Percentiles rank a stretch among this genome's conserved stretches.
Evolutionary conservation across 768 basidiomycete species (phyloP).

Genomic region (Russula brevipes): DNA sequence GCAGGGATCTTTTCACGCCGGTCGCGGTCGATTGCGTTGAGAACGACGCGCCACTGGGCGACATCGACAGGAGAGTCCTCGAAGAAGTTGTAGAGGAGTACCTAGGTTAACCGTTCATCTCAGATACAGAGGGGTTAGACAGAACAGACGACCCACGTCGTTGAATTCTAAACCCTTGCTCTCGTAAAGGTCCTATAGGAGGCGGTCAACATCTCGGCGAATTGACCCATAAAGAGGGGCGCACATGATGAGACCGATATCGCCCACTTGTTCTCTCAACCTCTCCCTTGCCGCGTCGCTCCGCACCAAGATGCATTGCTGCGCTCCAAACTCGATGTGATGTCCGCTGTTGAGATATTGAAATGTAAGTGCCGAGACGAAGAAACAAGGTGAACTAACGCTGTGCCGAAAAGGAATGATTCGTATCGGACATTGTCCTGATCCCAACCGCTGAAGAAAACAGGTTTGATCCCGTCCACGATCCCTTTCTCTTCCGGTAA

Average conservation of each 20-base stretch:
- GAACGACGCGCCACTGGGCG: constrained; percentile 53
- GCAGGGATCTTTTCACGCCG: constrained; percentile 28
- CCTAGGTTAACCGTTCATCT: constrained; percentile 37
- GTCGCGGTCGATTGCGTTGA: constrained; percentile 36
- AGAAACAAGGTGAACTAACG: constrained; percentile 23
- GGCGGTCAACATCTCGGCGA: not conserved
- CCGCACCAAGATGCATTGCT: constrained; percentile 36
- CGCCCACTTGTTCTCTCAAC: constrained; percentile 29
- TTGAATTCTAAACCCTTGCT: constrained; percentile 65
- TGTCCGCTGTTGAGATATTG: constrained; percentile 11
- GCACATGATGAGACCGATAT: constrained; percentile 27
- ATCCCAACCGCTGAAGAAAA: constrained; percentile 32
- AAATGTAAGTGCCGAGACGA: not conserved
- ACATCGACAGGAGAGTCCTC: constrained; percentile 47
- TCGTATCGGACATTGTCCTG: constrained; percentile 31
- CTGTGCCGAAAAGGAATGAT: constrained; percentile 33
- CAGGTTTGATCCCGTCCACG: constrained; percentile 30
- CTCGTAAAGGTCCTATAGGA: constrained; percentile 46
- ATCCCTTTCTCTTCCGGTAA: constrained; percentile 32
- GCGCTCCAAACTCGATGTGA: constrained; percentile 30
- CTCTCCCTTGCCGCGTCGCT: constrained; percentile 30
- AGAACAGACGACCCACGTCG: constrained; percentile 37
- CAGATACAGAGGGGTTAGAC: too few species aligned
- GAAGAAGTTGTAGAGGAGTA: constrained; percentile 65
- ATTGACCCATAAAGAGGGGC: not conserved